Conservation (phyloP, 192 early-diverging fungal genomes). For the Coemansia asiatica region DNA sequence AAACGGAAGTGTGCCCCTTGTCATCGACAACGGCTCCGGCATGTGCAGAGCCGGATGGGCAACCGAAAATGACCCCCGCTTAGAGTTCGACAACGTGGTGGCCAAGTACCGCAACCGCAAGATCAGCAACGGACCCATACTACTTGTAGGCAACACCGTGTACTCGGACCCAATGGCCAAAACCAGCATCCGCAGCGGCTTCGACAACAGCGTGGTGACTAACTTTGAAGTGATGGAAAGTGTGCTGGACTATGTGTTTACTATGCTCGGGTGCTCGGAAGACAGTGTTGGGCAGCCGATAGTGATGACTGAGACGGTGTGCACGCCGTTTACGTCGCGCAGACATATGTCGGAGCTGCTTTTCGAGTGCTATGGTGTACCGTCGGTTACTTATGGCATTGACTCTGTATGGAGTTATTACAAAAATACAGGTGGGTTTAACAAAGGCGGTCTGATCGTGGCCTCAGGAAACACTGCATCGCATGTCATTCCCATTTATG, state of each 20-base stretch:
- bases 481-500: constrained; percentile 73
- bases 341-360: constrained; percentile 82
- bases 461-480: constrained; percentile 71
- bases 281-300: constrained; percentile 76
- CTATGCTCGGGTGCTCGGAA: constrained; percentile 71
- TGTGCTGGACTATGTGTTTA: constrained; percentile 83
- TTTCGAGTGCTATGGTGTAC: constrained; percentile 81
- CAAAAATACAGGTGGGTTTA: constrained; percentile 60
- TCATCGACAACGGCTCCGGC: constrained; percentile 77
- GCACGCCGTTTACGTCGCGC: constrained; percentile 73
- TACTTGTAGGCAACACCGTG: constrained; percentile 40
- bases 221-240: constrained; percentile 65
- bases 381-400: constrained; percentile 79
- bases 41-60: constrained; percentile 85
- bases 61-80: constrained; percentile 53
- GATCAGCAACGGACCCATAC: constrained; percentile 25
- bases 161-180: constrained; percentile 44
- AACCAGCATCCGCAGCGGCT: constrained; percentile 48
- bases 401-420: constrained; percentile 88
- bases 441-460: constrained; percentile 69
- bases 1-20: constrained; percentile 51
- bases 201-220: constrained; percentile 43
- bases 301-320: constrained; percentile 85
- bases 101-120: constrained; percentile 64
- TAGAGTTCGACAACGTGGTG: constrained; percentile 74